Base-by-base conservation (phyloP, 768 basidiomycete genomes). In the Tylopilus plumbeoviolaceoides region DNA sequence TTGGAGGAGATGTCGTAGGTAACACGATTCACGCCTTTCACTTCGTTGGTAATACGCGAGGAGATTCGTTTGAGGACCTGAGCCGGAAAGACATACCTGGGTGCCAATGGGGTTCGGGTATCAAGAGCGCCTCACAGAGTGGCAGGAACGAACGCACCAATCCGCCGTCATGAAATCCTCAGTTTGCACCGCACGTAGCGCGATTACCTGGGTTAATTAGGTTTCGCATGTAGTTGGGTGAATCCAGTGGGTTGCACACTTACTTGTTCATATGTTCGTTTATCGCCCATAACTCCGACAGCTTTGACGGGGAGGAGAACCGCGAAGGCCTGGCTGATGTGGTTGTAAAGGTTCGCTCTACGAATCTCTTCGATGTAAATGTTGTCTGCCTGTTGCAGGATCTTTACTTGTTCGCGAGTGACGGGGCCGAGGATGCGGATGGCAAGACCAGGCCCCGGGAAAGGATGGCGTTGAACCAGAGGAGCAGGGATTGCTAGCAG, bases 81-180 rank as follows among this genome's bases (percentile, higher is more conserved):
- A 15, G 92, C 75, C 25, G 95, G 95, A 80, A 98, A 99, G n/a
- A 90, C 84, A 73, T 90, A 98, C 90, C 90, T 91, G 58, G 18
- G 12, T n/a, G 44, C 60, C 43, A 31, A 1, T 31, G 12, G 18
- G 59, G n/a, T 11, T 17, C 15, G 12, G 7, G 15, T 11, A 47
- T 21, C 35, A 14, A 38, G 15, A 40, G 18, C 38, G 51, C 20
- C 20, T 45, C 48, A 50, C 18, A 2, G 7, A 9, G 14, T 18
- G 23, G 27, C 7, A 36, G 10, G 6, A 27, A 47, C 2, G 11
- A 45, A 63, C 81, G 40, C 65, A 93, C 95, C 95, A 98, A 69
- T 98, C 95, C 33, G 97, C 97, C 14, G 97, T 99, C 97, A 99
- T 99, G 67, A 99, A 99, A 70, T 99, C 97, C 67, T 98, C 95